Percentiles rank a stretch among this genome's conserved stretches.
Evolutionary conservation across 192 early-diverging fungal genomes (phyloP).

Genomic region (Mortierella claussenii): DNA sequence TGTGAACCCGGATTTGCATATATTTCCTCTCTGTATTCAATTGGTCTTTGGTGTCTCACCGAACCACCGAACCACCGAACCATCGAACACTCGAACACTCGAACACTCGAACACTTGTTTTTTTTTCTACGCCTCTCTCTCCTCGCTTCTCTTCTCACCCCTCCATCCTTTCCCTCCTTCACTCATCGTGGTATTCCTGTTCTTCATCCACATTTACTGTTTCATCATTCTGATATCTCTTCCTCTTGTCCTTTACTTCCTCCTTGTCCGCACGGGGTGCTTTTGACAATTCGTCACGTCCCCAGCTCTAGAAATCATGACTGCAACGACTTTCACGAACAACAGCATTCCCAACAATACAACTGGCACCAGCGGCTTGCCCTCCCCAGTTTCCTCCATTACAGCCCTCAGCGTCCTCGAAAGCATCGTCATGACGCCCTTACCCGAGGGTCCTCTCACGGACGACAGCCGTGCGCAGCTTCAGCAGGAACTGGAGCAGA

Average conservation of each 20-base stretch:
- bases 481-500: slow-evolving; percentile 30
- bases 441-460: slow-evolving; percentile 34
- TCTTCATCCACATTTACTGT: no score
- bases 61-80: no score
- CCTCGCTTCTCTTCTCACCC: background rate
- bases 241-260: no score
- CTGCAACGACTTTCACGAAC: slow-evolving; percentile 35
- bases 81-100: background rate
- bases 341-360: no score
- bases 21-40: no score
- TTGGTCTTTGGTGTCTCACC: no score
- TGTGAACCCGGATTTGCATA: slow-evolving; percentile 1
- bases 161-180: background rate
- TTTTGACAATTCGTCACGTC: background rate
- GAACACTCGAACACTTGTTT: background rate
- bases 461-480: slow-evolving; percentile 34
- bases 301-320: slow-evolving; percentile 28
- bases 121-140: background rate
- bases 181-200: no score
- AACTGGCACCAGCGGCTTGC: slow-evolving; percentile 30
- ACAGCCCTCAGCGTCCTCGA: background rate
- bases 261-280: background rate
- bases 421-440: slow-evolving; percentile 9
- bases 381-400: slow-evolving; percentile 21
- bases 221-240: no score